These are phyloP conservation scores for Kurtzmaniella natalensis DNA, from an alignment of 1,139 yeast species.

Conservation along the genomic window DNA sequence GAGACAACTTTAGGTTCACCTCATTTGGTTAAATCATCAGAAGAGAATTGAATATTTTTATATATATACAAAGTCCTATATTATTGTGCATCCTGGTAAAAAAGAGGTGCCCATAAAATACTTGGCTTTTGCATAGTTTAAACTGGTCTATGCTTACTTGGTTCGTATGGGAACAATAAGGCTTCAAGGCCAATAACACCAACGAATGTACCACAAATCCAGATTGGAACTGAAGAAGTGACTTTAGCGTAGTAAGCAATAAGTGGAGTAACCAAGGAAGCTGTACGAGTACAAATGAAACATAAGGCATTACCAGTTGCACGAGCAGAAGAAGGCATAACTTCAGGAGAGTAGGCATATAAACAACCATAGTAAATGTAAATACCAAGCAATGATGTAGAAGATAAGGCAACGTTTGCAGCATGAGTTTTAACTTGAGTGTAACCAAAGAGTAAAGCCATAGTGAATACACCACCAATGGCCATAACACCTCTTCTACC, in stretches of 20 bases:
- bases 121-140: too few relatives aligned
- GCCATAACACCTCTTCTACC: conserved; percentile 31
- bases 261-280: conserved; percentile 27
- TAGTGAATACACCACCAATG: conserved; percentile 30
- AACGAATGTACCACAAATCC: conserved; percentile 31
- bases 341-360: conserved; percentile 33
- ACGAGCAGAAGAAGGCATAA: conserved; percentile 31
- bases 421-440: conserved; percentile 26
- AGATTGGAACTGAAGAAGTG: conserved; percentile 27
- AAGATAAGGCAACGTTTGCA: conserved; percentile 25
- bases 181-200: conserved; percentile 28
- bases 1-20: too few relatives aligned
- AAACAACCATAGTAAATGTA: conserved; percentile 31
- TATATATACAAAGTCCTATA: too few relatives aligned
- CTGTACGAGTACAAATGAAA: conserved; percentile 24
- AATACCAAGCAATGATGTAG: conserved; percentile 24
- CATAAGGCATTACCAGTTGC: conserved; percentile 33
- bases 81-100: too few relatives aligned
- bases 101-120: too few relatives aligned
- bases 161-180: conserved; percentile 30
- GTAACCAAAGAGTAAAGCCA: conserved; percentile 33
- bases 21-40: too few relatives aligned
- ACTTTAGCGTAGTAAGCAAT: conserved; percentile 28
- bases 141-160: conserved; percentile 25
- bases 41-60: too few relatives aligned